Base-by-base conservation (phyloP, 371 early-diverging fungal genomes). In the Synchytrium microbalum region DNA sequence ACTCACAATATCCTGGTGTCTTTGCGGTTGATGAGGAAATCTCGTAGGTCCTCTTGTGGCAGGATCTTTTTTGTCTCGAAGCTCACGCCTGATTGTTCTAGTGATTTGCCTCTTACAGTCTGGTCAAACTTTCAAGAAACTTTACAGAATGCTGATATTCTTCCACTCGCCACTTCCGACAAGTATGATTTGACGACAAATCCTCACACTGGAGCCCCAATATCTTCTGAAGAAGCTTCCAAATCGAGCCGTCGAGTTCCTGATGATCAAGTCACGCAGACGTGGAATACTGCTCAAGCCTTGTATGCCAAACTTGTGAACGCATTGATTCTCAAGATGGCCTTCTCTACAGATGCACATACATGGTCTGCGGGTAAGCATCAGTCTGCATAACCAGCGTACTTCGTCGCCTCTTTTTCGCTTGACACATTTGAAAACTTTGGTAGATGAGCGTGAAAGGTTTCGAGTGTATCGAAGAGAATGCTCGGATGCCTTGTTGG, bases 21-120 rank as follows among this genome's bases (percentile, higher is more conserved):
- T 85, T 80, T 51, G 88, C 85, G 16, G 75, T 78, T 19, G 87
- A 87, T 66, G 86, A 90, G 69, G 85, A 84, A 60, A 76, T 69
- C 56, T 71, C 69, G 67, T 68, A 64, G 25, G 24, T 64, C 3
- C 27, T 55, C 32, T 46, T 38, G n/a, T n/a, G n/a, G n/a, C n/a
- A n/a, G n/a, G n/a, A n/a, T n/a, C n/a, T n/a, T n/a, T n/a, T n/a
- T n/a, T n/a, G n/a, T n/a, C n/a, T n/a, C n/a, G n/a, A n/a, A n/a
- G n/a, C n/a, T n/a, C n/a, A n/a, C n/a, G n/a, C n/a, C n/a, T n/a
- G n/a, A n/a, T n/a, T n/a, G n/a, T n/a, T n/a, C 5, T 38, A 38
- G 46, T 10, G 46, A 38, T 19, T 19, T 38, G 19, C 46, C 46
- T 10, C 46, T 38, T 5, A 38, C 46, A 10, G 46, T 38, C 5